A percentile compares a stretch with the other conserved stretches of the same genome.
These are phyloP conservation scores for Wallemia ichthyophaga DNA, from an alignment of 1,284 basidiomycete genomes.

Conservation along the genomic window DNA sequence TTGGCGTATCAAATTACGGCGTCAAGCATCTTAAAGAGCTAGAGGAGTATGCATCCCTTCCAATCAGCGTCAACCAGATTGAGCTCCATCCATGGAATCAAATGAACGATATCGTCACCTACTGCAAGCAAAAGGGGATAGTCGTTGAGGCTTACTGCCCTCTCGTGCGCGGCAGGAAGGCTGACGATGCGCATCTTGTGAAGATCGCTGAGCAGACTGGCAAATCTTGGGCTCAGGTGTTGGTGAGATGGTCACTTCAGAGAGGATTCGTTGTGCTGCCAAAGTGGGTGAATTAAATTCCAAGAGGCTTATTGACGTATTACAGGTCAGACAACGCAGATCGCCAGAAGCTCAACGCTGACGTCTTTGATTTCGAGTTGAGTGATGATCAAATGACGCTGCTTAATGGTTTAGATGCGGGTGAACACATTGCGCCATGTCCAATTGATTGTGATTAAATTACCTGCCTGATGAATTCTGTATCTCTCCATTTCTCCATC, in stretches of 20 bases:
- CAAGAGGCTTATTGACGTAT: neutral
- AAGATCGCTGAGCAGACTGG: slow-evolving; percentile 20
- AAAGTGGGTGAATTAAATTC: neutral
- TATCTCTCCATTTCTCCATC: neutral
- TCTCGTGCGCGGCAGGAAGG: slow-evolving; percentile 27
- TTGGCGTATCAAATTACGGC: slow-evolving; percentile 19
- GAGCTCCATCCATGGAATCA: slow-evolving; percentile 67
- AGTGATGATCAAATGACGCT: slow-evolving; percentile 27
- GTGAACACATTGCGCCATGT: slow-evolving; percentile 31
- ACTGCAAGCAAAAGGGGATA: slow-evolving; percentile 36
- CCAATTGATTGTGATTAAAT: slow-evolving; percentile 23
- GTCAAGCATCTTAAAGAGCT: slow-evolving; percentile 52
- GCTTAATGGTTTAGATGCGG: slow-evolving; percentile 32
- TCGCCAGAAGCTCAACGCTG: slow-evolving; percentile 35
- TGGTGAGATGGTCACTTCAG: slow-evolving; percentile 56
- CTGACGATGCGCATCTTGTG: slow-evolving; percentile 24
- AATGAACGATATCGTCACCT: slow-evolving; percentile 42
- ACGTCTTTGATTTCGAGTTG: slow-evolving; percentile 40
- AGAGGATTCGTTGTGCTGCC: slow-evolving; percentile 25
- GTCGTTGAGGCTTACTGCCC: slow-evolving; percentile 50
- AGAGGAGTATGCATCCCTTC: slow-evolving; percentile 24
- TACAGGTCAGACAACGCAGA: slow-evolving; percentile 33
- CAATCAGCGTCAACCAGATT: slow-evolving; percentile 55
- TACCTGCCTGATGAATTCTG: neutral
- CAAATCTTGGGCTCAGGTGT: slow-evolving; percentile 36